These are phyloP conservation scores for Pleurotus ostreatus DNA, from an alignment of 768 basidiomycete genomes.

Conservation along the genomic window DNA sequence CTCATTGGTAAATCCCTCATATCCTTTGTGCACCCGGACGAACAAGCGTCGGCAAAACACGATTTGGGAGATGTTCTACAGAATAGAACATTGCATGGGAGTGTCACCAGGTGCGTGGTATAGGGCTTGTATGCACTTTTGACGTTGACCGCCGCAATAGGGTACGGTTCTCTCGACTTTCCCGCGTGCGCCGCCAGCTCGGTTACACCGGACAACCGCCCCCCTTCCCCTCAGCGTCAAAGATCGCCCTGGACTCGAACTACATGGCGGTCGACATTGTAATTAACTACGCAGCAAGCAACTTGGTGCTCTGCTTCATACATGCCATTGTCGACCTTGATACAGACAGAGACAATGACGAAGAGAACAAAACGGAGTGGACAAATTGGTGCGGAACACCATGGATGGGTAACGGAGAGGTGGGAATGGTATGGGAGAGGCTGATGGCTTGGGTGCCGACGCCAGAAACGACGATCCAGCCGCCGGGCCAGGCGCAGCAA, in stretches of 20 bases:
- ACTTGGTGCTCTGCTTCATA: conserved; percentile 84
- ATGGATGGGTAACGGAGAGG: conserved; percentile 30
- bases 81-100: conserved; percentile 74
- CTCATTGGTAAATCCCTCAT: conserved; percentile 72
- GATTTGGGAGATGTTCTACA: conserved; percentile 76
- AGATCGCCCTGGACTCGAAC: conserved; percentile 62
- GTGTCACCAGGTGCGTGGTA: conserved; percentile 62
- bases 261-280: conserved; percentile 89
- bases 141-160: conserved; percentile 30
- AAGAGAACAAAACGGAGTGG: conserved; percentile 69
- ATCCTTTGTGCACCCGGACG: conserved; percentile 81
- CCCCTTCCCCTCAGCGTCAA: conserved; percentile 63
- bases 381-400: conserved; percentile 89
- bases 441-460: conserved; percentile 26
- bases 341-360: conserved; percentile 63
- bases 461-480: background rate
- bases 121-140: background rate
- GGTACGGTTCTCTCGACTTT: conserved; percentile 76
- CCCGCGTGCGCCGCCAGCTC: conserved; percentile 67
- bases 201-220: conserved; percentile 56
- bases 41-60: conserved; percentile 65
- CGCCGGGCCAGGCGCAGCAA: background rate
- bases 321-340: conserved; percentile 78
- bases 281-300: conserved; percentile 86
- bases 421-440: no score